A percentile compares a stretch with the other conserved stretches of the same genome.
Conservation (phyloP, 116 monocot species). For the Papilionanthe hybrid region DNA sequence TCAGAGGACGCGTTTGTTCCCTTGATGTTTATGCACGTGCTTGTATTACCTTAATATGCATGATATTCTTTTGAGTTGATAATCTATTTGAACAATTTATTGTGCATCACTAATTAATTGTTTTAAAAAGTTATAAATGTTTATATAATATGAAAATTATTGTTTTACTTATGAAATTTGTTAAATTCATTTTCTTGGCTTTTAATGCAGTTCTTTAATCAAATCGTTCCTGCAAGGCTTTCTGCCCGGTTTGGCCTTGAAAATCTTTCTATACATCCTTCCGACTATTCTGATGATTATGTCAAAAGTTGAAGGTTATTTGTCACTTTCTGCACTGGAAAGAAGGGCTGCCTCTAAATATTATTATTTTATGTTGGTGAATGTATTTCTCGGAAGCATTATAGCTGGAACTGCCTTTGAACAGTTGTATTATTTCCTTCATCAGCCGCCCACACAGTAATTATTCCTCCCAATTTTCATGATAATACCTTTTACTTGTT, state of each 20-base stretch:
- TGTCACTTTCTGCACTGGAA: constrained; percentile 62
- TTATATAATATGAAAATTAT: background rate
- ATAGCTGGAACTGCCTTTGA: constrained; percentile 58
- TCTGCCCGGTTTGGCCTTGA: constrained; percentile 69
- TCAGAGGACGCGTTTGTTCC: background rate
- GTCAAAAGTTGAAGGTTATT: constrained; percentile 80
- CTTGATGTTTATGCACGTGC: background rate
- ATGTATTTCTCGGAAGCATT: constrained; percentile 80
- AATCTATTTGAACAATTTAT: background rate
- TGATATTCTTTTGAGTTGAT: background rate
- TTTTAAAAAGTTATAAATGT: background rate
- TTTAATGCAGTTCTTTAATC: constrained; percentile 53
- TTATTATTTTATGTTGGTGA: constrained; percentile 78
- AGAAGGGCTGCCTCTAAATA: constrained; percentile 69
- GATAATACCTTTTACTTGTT: background rate
- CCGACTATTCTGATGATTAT: constrained; percentile 59
- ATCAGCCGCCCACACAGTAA: constrained; percentile 29
- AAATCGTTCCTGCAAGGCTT: constrained; percentile 78
- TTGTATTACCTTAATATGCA: background rate
- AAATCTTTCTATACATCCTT: constrained; percentile 61
- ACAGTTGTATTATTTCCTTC: too few relatives aligned
- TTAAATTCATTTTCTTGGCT: background rate
- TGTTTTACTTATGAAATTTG: background rate
- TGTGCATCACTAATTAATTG: background rate
- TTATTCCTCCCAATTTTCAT: constrained; percentile 14